These are phyloP conservation scores for Grosmannia serpens DNA, from an alignment of 2,329 filamentous ascomycete species.

Conservation along the genomic window DNA sequence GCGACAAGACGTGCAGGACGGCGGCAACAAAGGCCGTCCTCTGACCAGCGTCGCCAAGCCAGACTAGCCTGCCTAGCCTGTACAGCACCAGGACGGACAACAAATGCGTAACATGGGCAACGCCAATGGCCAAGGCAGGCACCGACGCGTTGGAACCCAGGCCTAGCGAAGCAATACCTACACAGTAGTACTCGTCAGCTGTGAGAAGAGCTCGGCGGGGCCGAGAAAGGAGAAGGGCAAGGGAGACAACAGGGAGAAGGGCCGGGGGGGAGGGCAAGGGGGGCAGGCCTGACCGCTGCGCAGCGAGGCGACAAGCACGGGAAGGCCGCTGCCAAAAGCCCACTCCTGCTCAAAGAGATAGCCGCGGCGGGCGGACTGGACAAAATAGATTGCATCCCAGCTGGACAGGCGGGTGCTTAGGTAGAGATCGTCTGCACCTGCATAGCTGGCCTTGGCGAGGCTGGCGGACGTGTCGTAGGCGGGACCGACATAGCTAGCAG, in stretches of 20 bases:
- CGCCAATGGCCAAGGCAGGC: constrained; percentile 44
- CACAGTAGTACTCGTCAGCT: not conserved
- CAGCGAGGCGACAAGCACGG: constrained; percentile 28
- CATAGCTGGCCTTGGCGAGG: constrained; percentile 21
- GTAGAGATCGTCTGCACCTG: constrained; percentile 13
- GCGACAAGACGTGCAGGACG: constrained; percentile 69
- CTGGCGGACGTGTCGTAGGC: constrained; percentile 67
- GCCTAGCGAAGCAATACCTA: not conserved
- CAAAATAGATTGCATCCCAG: constrained; percentile 76
- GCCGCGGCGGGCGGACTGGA: constrained; percentile 48
- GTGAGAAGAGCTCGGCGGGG: not conserved
- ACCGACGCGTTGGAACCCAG: not conserved
- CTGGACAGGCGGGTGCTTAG: constrained; percentile 47
- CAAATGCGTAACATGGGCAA: constrained; percentile 68
- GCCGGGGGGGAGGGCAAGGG: not conserved
- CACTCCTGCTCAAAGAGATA: constrained; percentile 74
- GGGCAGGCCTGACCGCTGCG: constrained; percentile 18
- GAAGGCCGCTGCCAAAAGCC: constrained; percentile 55
- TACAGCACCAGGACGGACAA: constrained; percentile 42
- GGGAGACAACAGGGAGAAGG: not conserved
- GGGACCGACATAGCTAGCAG: constrained; percentile 36
- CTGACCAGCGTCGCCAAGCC: constrained; percentile 4
- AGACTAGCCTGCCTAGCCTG: constrained; percentile 11
- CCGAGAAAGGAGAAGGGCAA: too few relatives aligned
- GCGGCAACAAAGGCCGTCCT: constrained; percentile 51